Conservation (phyloP, 2,329 filamentous ascomycete species). For the Cercospora zeina region DNA sequence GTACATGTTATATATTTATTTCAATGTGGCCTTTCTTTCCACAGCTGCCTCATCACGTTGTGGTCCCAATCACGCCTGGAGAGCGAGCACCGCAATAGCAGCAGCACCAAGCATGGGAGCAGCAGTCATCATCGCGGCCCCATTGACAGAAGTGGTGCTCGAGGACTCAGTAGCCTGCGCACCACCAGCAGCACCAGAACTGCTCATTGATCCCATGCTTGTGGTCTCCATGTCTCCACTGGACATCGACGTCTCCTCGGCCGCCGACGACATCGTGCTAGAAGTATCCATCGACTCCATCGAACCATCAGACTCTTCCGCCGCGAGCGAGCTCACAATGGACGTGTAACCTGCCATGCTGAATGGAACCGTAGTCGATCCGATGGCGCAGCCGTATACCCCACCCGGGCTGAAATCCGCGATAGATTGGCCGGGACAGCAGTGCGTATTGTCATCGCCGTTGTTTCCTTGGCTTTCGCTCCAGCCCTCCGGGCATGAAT, state of each 20-base stretch:
- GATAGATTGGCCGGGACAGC: background rate
- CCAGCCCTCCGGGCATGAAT: constrained; percentile 2
- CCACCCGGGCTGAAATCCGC: background rate
- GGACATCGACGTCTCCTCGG: background rate
- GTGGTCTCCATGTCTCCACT: background rate
- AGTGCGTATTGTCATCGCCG: background rate
- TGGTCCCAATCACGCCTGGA: background rate
- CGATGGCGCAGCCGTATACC: background rate
- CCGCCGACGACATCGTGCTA: background rate
- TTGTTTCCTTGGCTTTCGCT: background rate
- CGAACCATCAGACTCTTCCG: background rate
- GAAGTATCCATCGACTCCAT: background rate
- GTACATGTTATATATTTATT: background rate
- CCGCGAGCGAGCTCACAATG: constrained; percentile 1
- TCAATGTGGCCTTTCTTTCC: background rate
- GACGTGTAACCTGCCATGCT: constrained; percentile 3
- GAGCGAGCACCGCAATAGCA: background rate
- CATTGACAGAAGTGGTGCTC: background rate
- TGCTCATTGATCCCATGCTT: background rate
- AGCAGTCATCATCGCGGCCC: constrained; percentile 3
- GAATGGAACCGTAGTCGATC: background rate
- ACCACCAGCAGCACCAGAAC: background rate
- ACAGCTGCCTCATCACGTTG: background rate
- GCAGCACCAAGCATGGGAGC: constrained; percentile 8
- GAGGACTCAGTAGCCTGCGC: constrained; percentile 1